Base-by-base conservation (phyloP, 2,329 filamentous ascomycete genomes). In the Cylindrodendrum hubeiense region DNA sequence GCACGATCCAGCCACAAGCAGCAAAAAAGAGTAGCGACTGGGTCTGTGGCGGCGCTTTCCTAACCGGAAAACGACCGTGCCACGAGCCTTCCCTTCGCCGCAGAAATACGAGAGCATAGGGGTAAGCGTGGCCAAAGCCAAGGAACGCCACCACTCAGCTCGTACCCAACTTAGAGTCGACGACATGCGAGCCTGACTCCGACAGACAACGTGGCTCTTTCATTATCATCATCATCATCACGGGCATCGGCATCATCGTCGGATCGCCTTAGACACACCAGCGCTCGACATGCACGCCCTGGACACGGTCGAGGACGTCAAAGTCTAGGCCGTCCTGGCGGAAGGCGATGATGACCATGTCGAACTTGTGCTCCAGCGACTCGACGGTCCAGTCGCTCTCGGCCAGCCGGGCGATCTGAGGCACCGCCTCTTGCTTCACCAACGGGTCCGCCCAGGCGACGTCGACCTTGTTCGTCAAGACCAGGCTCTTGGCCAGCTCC, bases 401-500 rank as follows among this genome's bases (percentile, higher is more conserved):
- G 12, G 73, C 67, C 2, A 85, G 69, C 3, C 79, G 79, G 5
- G 72, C 53, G 26, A 85, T 80, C 44, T 81, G 77, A 21, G 79
- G 79, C 19, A 86, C 75, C 3, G 76, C 77, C 17, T 78, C 76
- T 60, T 84, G 82, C 43, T 76, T 70, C 15, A 85, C 82, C 21
- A 84, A 66, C 2, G 83, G 79, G 66, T 86, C 84, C 4, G 77
- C 79, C 78, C 82, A 85, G 50, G 72, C 67, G 33, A 85, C 79
- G n/a, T 84, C 73, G 13, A 81, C 79, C 58, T 79, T 76, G 49
- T 77, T 67, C 2, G 78, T 78, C 37, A 79, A 50, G 2, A 78
- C 69, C 2, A 83, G 74, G 43, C 71, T 79, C 60, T 78, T 79
- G 30, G 80, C 78, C 6, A 85, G 71, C 54, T 80, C 81, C 3